These are phyloP conservation scores for Maudiozyma bulderi DNA, from an alignment of 805 yeast species.

Conservation along the genomic window DNA sequence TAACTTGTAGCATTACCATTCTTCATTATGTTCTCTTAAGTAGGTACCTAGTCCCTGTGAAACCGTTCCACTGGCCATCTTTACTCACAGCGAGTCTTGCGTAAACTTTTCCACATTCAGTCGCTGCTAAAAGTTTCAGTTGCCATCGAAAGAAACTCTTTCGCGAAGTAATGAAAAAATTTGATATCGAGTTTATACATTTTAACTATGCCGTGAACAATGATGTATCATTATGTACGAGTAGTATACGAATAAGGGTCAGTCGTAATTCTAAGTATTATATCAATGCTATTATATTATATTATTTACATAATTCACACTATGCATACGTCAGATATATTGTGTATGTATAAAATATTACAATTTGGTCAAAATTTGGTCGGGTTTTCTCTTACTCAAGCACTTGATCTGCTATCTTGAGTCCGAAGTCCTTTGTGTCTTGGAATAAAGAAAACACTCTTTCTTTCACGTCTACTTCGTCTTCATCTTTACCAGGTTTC, in stretches of 20 bases:
- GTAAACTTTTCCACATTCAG: no score
- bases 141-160: neutral
- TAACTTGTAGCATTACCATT: neutral
- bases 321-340: no score
- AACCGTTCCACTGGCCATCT: neutral
- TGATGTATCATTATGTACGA: neutral
- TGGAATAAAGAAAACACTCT: slow-evolving; percentile 40
- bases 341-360: neutral
- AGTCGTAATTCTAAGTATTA: no score
- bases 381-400: neutral
- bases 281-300: no score
- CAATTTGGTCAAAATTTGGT: neutral
- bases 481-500: slow-evolving; percentile 2
- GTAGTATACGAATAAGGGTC: no score
- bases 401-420: slow-evolving; percentile 20
- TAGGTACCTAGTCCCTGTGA: neutral
- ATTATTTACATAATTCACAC: no score
- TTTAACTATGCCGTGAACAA: neutral
- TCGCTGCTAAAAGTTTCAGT: no score
- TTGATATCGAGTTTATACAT: neutral
- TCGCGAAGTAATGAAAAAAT: neutral
- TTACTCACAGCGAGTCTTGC: no score
- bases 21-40: no score
- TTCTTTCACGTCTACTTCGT: slow-evolving; percentile 21
- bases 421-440: slow-evolving; percentile 42